Base-by-base conservation (phyloP, 2,329 filamentous ascomycete genomes). In the Mariannaea elegans region DNA sequence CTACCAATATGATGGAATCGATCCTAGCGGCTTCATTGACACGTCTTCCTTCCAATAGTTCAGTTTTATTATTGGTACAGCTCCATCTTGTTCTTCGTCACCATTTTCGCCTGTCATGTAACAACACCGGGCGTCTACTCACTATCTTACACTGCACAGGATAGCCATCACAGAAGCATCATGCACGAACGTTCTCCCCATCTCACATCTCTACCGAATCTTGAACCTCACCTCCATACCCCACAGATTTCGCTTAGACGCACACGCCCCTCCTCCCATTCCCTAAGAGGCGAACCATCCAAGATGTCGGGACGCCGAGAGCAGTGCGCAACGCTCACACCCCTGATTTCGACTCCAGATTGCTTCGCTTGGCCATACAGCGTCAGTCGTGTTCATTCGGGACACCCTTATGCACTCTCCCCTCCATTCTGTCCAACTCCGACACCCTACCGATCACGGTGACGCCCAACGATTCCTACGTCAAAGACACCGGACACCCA, bases 101-200 rank as follows among this genome's bases (percentile, higher is more conserved):
- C 29, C 29, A 9, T 9, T 23, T 36, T 39, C 41, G 29, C 32
- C 32, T 41, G 44, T 48, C 44, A 41, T 67, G 64, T 54, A 56
- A 55, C 49, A 31, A 52, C 45, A 44, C 44, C 39, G 36, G 64
- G 67, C 67, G 62, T 69, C 65, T 70, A 65, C 58, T 65, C 45
- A 39, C 41, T 14, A 36, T 18, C 27, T 34, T 46, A n/a, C 31
- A 56, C 53, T 45, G 18, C 45, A 32, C 51, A 31, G 18, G 27
- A 54, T 23, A 18, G 5, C 19, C 36, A n/a, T 51, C 16, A 49
- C 44, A n/a, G 39, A 19, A 21, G 39, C 31, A 14, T 32, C 24
- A 44, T 5, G 34, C 21, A 42, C 21, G 16, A 7, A 57, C 55
- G 36, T 54, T 53, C 34, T 16, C n/a, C n/a, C 21, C 12, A 8